Percentiles rank a stretch among this genome's conserved stretches.
Conservation (phyloP, 1,139 yeast genomes). For the Zygoascus meyerae region DNA sequence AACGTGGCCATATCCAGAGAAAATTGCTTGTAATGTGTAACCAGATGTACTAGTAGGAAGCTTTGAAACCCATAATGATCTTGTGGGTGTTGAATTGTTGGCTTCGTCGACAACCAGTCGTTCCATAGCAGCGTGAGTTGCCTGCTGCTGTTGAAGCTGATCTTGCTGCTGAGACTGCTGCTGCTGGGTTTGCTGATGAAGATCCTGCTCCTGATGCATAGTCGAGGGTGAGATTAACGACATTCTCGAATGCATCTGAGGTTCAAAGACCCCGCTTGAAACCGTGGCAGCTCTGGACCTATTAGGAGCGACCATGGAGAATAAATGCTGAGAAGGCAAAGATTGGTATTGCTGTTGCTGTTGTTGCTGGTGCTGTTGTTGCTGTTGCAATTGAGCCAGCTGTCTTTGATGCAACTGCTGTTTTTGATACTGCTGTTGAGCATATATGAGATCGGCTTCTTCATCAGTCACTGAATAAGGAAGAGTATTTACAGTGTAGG, state of each 20-base stretch:
- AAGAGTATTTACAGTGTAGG: slow-evolving; percentile 35
- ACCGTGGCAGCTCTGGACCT: slow-evolving; percentile 26
- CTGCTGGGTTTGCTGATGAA: neutral
- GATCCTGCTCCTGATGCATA: neutral
- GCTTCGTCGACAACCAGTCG: slow-evolving; percentile 6
- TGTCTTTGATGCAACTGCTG: slow-evolving; percentile 21
- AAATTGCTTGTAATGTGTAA: slow-evolving; percentile 41
- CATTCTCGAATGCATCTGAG: slow-evolving; percentile 1
- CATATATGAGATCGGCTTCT: slow-evolving; percentile 13
- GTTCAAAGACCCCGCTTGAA: slow-evolving; percentile 17
- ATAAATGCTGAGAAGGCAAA: slow-evolving; percentile 6
- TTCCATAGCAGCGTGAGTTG: slow-evolving; percentile 1
- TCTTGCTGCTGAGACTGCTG: too few species aligned
- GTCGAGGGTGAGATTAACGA: slow-evolving; percentile 6
- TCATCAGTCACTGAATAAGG: slow-evolving; percentile 24
- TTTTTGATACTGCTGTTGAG: slow-evolving; percentile 17
- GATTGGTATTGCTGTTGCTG: slow-evolving; percentile 13
- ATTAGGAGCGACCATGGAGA: slow-evolving; percentile 6
- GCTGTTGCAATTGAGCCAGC: slow-evolving; percentile 10
- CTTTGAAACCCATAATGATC: slow-evolving; percentile 70
- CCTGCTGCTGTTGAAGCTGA: too few species aligned
- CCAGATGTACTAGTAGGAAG: slow-evolving; percentile 52
- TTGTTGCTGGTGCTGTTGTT: slow-evolving; percentile 12
- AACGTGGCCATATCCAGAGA: slow-evolving; percentile 51
- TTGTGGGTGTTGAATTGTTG: slow-evolving; percentile 46